Percentiles rank a stretch among this genome's conserved stretches.
phyloP scores from a whole-genome alignment of 257 asterid species.

The Dorcoceras hygrometricum region DNA sequence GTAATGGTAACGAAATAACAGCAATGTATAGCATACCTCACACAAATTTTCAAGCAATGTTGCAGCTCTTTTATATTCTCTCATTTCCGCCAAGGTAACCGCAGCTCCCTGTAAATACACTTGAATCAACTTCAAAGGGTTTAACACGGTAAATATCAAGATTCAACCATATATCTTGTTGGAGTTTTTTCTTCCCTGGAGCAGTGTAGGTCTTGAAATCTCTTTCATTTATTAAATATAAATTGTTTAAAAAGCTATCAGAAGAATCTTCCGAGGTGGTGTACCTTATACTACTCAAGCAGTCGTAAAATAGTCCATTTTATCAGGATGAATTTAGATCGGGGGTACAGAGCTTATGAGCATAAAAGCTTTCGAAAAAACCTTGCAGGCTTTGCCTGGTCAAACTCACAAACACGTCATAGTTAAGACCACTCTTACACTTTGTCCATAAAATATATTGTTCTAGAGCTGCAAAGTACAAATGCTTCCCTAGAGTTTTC shows the following conservation, averaged over 20 bases:
- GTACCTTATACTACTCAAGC: no score
- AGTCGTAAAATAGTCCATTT: no score
- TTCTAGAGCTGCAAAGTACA: conserved; percentile 13
- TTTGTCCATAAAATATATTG: neutral
- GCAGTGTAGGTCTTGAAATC: no score
- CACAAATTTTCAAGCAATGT: conserved; percentile 67
- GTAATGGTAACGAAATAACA: conserved; percentile 20
- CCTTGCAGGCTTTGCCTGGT: neutral
- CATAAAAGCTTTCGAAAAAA: neutral
- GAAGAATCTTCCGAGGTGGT: no score
- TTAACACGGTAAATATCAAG: neutral
- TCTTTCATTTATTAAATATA: no score
- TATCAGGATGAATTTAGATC: no score
- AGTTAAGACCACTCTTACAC: conserved; percentile 7
- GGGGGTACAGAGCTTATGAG: neutral
- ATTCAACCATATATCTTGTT: no score
- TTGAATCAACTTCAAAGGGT: conserved; percentile 17
- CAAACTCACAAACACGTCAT: neutral
- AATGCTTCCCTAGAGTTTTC: conserved; percentile 12
- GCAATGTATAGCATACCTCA: conserved; percentile 48
- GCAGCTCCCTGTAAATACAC: conserved; percentile 74
- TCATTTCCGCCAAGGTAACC: conserved; percentile 76
- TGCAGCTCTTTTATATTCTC: conserved; percentile 70
- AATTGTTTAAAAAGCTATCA: no score
- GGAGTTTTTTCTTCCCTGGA: neutral